Conservation (phyloP, 345 rosid genomes). For the Aegle marmelos region DNA sequence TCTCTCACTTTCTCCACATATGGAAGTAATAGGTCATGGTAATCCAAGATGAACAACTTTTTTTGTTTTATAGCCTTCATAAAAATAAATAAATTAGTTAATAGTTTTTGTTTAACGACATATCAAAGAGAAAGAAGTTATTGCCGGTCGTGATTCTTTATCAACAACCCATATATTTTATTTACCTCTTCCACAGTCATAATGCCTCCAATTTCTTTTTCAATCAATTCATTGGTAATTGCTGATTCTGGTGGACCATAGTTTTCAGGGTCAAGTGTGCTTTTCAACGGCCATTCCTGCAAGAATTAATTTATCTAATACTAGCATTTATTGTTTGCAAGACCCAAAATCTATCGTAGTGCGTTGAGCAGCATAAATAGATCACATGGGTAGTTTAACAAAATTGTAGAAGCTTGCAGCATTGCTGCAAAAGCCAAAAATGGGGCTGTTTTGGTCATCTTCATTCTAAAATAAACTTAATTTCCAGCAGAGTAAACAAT, state of each 20-base stretch:
- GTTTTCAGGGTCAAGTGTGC: conserved; percentile 57
- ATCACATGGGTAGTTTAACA: no score
- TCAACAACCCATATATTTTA: background rate
- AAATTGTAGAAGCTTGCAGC: no score
- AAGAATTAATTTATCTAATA: background rate
- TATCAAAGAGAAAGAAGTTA: background rate
- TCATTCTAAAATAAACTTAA: no score
- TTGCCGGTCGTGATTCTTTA: background rate
- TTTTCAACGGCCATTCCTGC: conserved; percentile 86
- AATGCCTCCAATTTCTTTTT: conserved; percentile 51
- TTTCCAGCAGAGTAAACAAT: no score
- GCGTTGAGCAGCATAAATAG: no score
- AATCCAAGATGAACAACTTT: conserved; percentile 52
- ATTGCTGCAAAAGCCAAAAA: no score
- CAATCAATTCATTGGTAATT: conserved; percentile 54
- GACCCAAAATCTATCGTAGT: no score
- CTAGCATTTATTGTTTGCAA: no score
- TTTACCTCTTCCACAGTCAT: conserved; percentile 48
- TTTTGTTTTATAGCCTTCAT: conserved; percentile 52
- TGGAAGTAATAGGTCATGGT: conserved; percentile 63
- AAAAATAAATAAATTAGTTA: background rate
- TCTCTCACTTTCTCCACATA: conserved; percentile 62
- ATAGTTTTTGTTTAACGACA: background rate
- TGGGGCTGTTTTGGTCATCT: no score
- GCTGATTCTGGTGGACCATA: conserved; percentile 69